These are phyloP conservation scores for Emergomyces pasteurianus DNA, from an alignment of 2,329 filamentous ascomycete genomes.

Conservation along the genomic window DNA sequence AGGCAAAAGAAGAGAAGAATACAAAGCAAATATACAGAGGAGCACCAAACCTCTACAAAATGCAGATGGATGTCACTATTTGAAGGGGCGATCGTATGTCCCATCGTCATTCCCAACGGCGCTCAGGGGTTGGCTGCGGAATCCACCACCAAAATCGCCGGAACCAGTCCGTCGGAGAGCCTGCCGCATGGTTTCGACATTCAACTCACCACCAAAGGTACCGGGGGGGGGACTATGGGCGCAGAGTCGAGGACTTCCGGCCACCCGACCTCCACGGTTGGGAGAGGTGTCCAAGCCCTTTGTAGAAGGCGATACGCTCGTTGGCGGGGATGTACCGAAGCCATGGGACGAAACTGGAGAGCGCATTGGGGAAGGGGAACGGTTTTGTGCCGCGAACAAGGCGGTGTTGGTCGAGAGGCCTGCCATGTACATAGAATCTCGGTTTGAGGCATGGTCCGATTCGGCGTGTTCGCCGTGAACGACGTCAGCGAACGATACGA, in stretches of 20 bases:
- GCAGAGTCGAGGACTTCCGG: conserved; percentile 51
- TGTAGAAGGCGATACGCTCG: conserved; percentile 62
- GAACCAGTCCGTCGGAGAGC: conserved; percentile 76
- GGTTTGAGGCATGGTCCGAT: conserved; percentile 37
- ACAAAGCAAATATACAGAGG: not conserved
- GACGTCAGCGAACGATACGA: conserved; percentile 94
- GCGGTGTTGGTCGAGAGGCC: conserved; percentile 9
- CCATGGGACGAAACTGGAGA: conserved; percentile 52
- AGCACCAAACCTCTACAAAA: not conserved
- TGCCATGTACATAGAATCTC: conserved; percentile 55
- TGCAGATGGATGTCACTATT: conserved; percentile 1
- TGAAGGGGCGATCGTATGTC: conserved; percentile 19
- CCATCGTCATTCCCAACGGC: conserved; percentile 24
- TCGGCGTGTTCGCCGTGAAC: conserved; percentile 57
- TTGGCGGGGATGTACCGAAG: conserved; percentile 57
- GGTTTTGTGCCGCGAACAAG: conserved; percentile 32
- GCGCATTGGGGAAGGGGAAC: conserved; percentile 21
- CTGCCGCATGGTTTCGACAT: conserved; percentile 89
- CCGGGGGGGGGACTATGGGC: conserved; percentile 39
- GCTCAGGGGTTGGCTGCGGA: conserved; percentile 23
- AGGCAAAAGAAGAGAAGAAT: not conserved
- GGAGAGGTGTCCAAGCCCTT: conserved; percentile 64
- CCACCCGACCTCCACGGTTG: conserved; percentile 34
- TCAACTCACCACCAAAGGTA: conserved; percentile 54
- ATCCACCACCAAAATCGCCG: conserved; percentile 53